A percentile compares a stretch with the other conserved stretches of the same genome.
phyloP scores from a whole-genome alignment of 495 filamentous ascomycete species.

The Hamigera avellanea region DNA sequence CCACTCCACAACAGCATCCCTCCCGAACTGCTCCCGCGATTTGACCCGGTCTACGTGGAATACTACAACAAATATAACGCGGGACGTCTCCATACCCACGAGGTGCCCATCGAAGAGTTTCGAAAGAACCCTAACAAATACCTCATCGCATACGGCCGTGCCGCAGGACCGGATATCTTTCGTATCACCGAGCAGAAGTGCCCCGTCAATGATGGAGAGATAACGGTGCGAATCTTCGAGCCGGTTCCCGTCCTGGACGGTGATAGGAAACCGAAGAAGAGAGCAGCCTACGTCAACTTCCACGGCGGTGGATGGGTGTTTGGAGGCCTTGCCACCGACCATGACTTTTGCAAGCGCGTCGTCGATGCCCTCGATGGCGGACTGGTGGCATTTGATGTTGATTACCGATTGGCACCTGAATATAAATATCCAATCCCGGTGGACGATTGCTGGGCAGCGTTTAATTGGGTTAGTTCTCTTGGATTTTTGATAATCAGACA shows the following conservation, averaged over 20 bases:
- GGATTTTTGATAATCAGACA: neutral
- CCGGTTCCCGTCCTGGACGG: constrained; percentile 16
- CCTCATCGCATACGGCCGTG: constrained; percentile 22
- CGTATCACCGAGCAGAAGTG: constrained; percentile 29
- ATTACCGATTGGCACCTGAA: constrained; percentile 28
- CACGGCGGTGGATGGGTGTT: constrained; percentile 33
- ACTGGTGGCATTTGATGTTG: constrained; percentile 27
- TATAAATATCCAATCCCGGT: constrained; percentile 22
- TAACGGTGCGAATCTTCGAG: constrained; percentile 28
- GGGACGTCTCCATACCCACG: constrained; percentile 29
- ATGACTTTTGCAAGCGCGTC: constrained; percentile 26
- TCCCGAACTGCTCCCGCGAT: constrained; percentile 16
- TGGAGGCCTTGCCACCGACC: constrained; percentile 20
- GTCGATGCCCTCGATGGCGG: constrained; percentile 24
- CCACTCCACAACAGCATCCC: constrained; percentile 30
- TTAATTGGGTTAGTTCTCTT: constrained; percentile 24
- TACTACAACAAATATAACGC: constrained; percentile 28
- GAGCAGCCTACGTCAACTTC: constrained; percentile 28
- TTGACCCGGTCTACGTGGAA: constrained; percentile 24
- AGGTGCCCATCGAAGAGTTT: constrained; percentile 33
- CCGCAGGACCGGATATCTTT: constrained; percentile 21
- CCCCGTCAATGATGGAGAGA: constrained; percentile 23
- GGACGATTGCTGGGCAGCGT: constrained; percentile 29
- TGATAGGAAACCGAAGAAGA: constrained; percentile 18
- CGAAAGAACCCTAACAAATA: constrained; percentile 28